These are phyloP conservation scores for Yamadazyma friedrichii DNA, from an alignment of 1,139 yeast species.

Conservation along the genomic window DNA sequence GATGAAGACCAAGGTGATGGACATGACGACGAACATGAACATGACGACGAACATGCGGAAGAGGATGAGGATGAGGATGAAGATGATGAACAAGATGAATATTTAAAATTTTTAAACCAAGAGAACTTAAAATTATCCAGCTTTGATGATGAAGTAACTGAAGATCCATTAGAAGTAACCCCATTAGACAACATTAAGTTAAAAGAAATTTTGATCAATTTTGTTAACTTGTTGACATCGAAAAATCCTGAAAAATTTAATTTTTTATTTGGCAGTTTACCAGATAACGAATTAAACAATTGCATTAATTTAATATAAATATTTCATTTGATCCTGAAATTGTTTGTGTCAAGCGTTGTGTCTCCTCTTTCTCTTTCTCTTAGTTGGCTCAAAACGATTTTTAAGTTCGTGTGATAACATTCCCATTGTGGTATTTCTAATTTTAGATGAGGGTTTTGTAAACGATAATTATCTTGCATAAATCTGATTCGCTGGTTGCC, in stretches of 20 bases:
- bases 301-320: slow-evolving; percentile 4
- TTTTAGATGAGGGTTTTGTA: not conserved
- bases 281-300: slow-evolving; percentile 2
- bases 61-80: slow-evolving; percentile 36
- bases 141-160: slow-evolving; percentile 60
- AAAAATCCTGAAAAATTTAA: slow-evolving; percentile 14
- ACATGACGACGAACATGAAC: slow-evolving; percentile 19
- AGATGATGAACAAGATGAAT: slow-evolving; percentile 31
- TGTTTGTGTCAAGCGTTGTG: no score
- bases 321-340: not conserved
- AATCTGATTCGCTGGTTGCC: no score
- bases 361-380: no score
- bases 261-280: slow-evolving; percentile 17
- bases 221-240: slow-evolving; percentile 14
- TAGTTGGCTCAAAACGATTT: no score
- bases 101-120: slow-evolving; percentile 38
- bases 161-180: slow-evolving; percentile 79
- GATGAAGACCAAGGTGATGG: slow-evolving; percentile 34
- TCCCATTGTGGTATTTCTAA: no score
- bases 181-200: slow-evolving; percentile 76
- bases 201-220: slow-evolving; percentile 28
- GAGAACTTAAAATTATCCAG: slow-evolving; percentile 37
- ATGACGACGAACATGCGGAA: slow-evolving; percentile 29
- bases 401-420: no score
- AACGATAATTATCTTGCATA: no score